Base-by-base conservation (phyloP, 179 eudicot genomes). In the Spinacia oleracea region DNA sequence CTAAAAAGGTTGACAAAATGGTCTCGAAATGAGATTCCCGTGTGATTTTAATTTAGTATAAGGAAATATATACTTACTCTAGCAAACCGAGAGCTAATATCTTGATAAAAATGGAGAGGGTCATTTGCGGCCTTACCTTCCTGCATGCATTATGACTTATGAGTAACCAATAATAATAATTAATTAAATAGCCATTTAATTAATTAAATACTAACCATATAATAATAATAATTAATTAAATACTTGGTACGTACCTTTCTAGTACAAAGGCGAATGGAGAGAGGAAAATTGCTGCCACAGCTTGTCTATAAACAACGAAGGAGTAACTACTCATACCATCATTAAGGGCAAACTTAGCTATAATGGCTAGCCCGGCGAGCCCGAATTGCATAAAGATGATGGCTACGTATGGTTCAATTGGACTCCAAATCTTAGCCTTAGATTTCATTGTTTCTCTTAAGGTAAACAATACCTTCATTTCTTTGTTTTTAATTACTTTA, bases 41-140 rank as follows among this genome's bases (percentile, higher is more conserved):
- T n/a, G n/a, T 23, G 27, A 68, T 34, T 70, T 18, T 9, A 2
- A 43, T 27, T 40, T 20, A 12, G 4, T 18, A 21, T n/a, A n/a
- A 25, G 38, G 25, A 15, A 42, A 31, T 7, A 60, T 5, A n/a
- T 58, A 60, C 81, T 80, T 45, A 86, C 89, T 86, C 89, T 18
- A 86, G 73, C 32, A 86, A 77, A 51, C 79, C 84, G 38, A 86
- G 84, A 51, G 77, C 72, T 38, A 82, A 8, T 27, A 86, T 82
- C 80, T 82, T 86, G 64, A 71, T 29, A 31, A 86, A 80, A 73
- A 83, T 40, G 5, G 85, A 55, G 45, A 80, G 43, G 42, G 72
- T 86, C 87, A 86, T 86, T 62, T 40, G 62, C 3, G 89, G 89
- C 78, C 89, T 84, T n/a, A 79, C 81, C 7, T 84, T 80, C 85